Percentiles rank a stretch among this genome's conserved stretches.
These are phyloP conservation scores for Capsicum chinense DNA, from an alignment of 257 asterid genomes.

Conservation along the genomic window DNA sequence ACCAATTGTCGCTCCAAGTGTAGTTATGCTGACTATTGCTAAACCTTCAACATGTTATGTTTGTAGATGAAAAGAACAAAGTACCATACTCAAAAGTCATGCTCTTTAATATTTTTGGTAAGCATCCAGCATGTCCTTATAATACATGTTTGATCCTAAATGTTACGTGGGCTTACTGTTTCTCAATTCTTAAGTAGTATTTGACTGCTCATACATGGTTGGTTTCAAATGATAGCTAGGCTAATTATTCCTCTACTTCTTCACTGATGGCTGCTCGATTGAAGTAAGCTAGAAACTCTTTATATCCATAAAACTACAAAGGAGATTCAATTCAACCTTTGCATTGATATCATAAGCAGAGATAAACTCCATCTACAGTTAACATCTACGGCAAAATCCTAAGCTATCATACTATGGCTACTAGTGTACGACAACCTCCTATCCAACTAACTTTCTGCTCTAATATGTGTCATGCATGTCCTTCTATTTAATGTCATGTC, in stretches of 20 bases:
- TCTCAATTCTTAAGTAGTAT: neutral
- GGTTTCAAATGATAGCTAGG: neutral
- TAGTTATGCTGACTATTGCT: neutral
- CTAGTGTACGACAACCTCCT: no score
- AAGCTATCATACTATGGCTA: no score
- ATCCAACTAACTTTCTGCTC: no score
- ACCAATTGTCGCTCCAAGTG: neutral
- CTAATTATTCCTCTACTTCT: slow-evolving; percentile 4
- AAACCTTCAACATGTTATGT: neutral
- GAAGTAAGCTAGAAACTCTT: slow-evolving; percentile 82
- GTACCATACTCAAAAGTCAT: slow-evolving; percentile 16
- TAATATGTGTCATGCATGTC: no score
- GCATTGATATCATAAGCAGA: slow-evolving; percentile 55
- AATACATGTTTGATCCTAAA: slow-evolving; percentile 6
- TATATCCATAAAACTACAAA: slow-evolving; percentile 88
- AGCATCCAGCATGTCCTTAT: neutral
- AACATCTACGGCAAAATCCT: no score
- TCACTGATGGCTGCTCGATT: slow-evolving; percentile 36
- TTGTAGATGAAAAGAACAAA: neutral
- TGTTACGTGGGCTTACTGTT: neutral
- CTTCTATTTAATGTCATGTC: no score
- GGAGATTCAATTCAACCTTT: slow-evolving; percentile 95
- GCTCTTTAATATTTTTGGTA: neutral
- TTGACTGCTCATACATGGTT: slow-evolving; percentile 29
- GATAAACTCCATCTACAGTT: no score